These are phyloP conservation scores for Schizothecium vesticola DNA, from an alignment of 495 filamentous ascomycete genomes.

Conservation along the genomic window DNA sequence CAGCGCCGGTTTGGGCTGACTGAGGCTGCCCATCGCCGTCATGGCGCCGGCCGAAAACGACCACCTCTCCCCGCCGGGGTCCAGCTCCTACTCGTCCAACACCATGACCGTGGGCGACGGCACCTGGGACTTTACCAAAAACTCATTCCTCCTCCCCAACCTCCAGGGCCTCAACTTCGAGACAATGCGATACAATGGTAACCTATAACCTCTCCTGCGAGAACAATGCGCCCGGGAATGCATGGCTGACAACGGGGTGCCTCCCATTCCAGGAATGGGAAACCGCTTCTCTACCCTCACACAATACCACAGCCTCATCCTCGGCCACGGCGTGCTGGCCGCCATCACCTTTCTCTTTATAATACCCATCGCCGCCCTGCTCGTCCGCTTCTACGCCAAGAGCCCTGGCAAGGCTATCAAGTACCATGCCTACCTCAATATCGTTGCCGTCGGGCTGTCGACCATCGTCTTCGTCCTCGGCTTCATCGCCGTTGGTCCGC, in stretches of 20 bases:
- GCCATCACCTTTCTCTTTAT: slow-evolving; percentile 83
- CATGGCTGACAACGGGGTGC: slow-evolving; percentile 6
- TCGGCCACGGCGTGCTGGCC: slow-evolving; percentile 78
- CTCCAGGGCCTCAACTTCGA: slow-evolving; percentile 82
- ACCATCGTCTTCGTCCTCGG: slow-evolving; percentile 74
- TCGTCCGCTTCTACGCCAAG: slow-evolving; percentile 61
- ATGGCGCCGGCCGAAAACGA: slow-evolving; percentile 49
- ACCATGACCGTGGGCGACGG: slow-evolving; percentile 85
- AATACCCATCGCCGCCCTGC: slow-evolving; percentile 71
- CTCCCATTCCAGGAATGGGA: slow-evolving; percentile 64
- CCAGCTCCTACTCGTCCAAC: slow-evolving; percentile 75
- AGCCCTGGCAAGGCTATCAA: slow-evolving; percentile 63
- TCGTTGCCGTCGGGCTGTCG: slow-evolving; percentile 65
- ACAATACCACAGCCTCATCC: slow-evolving; percentile 73
- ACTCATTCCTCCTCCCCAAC: slow-evolving; percentile 85
- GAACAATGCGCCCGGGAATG: not conserved
- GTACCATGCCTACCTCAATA: slow-evolving; percentile 79
- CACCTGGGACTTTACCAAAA: slow-evolving; percentile 79
- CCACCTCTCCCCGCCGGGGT: slow-evolving; percentile 67
- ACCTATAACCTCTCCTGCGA: not conserved
- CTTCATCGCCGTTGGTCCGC: slow-evolving; percentile 70
- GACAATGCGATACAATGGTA: slow-evolving; percentile 95
- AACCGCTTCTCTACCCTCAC: slow-evolving; percentile 74
- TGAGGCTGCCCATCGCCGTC: slow-evolving; percentile 24
- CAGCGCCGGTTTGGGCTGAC: slow-evolving; percentile 4